phyloP scores from a whole-genome alignment of 78 protist genomes.

The Dictyostelium capitatum region DNA sequence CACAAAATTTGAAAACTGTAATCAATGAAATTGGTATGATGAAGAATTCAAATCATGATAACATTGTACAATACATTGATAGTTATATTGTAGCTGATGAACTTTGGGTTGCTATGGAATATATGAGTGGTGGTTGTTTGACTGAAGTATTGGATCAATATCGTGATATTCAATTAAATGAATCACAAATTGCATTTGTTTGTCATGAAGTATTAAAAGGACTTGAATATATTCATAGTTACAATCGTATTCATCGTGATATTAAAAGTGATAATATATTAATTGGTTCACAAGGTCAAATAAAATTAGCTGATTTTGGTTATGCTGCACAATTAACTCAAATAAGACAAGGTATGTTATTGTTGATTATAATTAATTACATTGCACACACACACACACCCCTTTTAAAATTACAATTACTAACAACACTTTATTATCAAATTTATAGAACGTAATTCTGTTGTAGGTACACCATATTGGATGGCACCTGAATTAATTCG shows the following conservation, averaged over 20 bases:
- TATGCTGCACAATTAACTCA: conserved; percentile 83
- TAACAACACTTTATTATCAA: too few relatives aligned
- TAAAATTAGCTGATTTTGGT: conserved; percentile 93
- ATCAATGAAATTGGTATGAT: conserved; percentile 87
- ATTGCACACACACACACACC: too few relatives aligned
- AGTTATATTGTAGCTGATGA: conserved; percentile 77
- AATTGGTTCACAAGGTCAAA: conserved; percentile 60
- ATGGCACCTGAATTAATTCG: conserved; percentile 95
- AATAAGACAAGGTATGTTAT: conserved; percentile 48
- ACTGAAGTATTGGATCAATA: conserved; percentile 86
- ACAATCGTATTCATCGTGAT: conserved; percentile 90
- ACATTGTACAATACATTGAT: conserved; percentile 86
- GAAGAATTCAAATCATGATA: conserved; percentile 74
- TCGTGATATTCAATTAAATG: conserved; percentile 72
- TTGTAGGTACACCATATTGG: conserved; percentile 95
- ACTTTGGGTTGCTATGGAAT: conserved; percentile 89
- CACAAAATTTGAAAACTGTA: conserved; percentile 67
- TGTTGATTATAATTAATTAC: too few relatives aligned
- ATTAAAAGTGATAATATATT: conserved; percentile 89
- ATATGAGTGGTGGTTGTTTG: conserved; percentile 86
- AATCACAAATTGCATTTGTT: conserved; percentile 80
- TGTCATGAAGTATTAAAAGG: conserved; percentile 69
- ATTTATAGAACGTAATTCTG: conserved; percentile 81
- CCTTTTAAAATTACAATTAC: too few relatives aligned
- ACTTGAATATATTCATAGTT: conserved; percentile 73